Percentiles rank a stretch among this genome's conserved stretches.
Conservation (phyloP, 1,139 yeast species). For the Sugiyamaella neomexicana region DNA sequence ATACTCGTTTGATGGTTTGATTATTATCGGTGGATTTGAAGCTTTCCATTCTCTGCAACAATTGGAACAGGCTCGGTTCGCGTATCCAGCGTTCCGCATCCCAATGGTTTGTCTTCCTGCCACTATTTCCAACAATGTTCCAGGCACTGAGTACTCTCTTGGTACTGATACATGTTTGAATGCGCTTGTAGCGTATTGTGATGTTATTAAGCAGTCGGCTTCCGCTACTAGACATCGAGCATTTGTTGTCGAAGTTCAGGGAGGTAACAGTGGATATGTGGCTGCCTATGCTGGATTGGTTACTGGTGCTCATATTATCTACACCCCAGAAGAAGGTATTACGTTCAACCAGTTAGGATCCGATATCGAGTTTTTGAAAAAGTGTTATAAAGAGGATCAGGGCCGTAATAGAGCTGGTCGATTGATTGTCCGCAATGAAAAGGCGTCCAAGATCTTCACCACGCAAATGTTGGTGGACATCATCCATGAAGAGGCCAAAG, state of each 20-base stretch:
- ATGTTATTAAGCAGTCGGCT: conserved; percentile 91
- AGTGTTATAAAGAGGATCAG: conserved; percentile 67
- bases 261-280: conserved; percentile 92
- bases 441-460: conserved; percentile 78
- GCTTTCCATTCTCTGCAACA: conserved; percentile 83
- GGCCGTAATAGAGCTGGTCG: conserved; percentile 89
- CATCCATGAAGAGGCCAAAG: conserved; percentile 71
- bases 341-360: conserved; percentile 68
- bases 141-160: conserved; percentile 92
- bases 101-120: conserved; percentile 95
- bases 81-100: conserved; percentile 86
- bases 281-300: conserved; percentile 88
- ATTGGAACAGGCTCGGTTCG: conserved; percentile 65
- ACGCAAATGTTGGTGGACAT: conserved; percentile 82
- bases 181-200: conserved; percentile 87
- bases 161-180: conserved; percentile 95
- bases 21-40: conserved; percentile 94
- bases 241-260: conserved; percentile 95
- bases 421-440: conserved; percentile 78
- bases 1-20: conserved; percentile 77
- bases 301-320: conserved; percentile 90
- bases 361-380: conserved; percentile 70
- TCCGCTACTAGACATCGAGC: conserved; percentile 93
- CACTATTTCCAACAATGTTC: conserved; percentile 95
- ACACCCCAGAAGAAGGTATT: conserved; percentile 88